A percentile compares a stretch with the other conserved stretches of the same genome.
phyloP scores from a whole-genome alignment of 371 early-diverging fungal genomes.

The Mucor lusitanicus region DNA sequence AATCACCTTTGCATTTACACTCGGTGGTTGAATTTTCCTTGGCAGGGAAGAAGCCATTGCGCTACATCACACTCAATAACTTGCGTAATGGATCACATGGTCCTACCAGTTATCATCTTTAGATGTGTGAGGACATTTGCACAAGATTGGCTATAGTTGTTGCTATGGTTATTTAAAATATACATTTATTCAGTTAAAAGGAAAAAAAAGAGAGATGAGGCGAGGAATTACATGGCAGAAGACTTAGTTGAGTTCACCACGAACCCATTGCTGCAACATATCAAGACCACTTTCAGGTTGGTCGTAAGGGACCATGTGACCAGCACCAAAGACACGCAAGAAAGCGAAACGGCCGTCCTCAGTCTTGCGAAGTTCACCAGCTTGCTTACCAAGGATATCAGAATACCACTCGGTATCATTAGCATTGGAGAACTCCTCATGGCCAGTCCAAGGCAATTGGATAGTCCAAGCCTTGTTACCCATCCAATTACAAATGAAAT shows the following conservation, averaged over 20 bases:
- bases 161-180: too few relatives aligned
- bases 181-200: too few relatives aligned
- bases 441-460: conserved; percentile 82
- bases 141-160: too few relatives aligned
- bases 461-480: conserved; percentile 93
- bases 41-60: too few relatives aligned
- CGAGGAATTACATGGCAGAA: background rate
- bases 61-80: too few relatives aligned
- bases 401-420: conserved; percentile 64
- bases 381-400: conserved; percentile 45
- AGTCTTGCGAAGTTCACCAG: conserved; percentile 78
- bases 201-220: background rate
- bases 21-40: too few relatives aligned
- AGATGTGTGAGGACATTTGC: too few relatives aligned
- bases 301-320: conserved; percentile 86
- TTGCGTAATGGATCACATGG: too few relatives aligned
- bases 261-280: conserved; percentile 71
- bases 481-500: conserved; percentile 90
- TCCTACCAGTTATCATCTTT: too few relatives aligned
- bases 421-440: conserved; percentile 62
- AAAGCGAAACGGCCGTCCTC: conserved; percentile 76
- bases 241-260: conserved; percentile 24
- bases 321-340: conserved; percentile 85
- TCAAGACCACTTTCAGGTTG: conserved; percentile 60
- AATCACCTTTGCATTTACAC: too few relatives aligned